Evolutionary conservation across 805 yeast genomes (phyloP).

Genomic region (Candida sakaeoensis): DNA sequence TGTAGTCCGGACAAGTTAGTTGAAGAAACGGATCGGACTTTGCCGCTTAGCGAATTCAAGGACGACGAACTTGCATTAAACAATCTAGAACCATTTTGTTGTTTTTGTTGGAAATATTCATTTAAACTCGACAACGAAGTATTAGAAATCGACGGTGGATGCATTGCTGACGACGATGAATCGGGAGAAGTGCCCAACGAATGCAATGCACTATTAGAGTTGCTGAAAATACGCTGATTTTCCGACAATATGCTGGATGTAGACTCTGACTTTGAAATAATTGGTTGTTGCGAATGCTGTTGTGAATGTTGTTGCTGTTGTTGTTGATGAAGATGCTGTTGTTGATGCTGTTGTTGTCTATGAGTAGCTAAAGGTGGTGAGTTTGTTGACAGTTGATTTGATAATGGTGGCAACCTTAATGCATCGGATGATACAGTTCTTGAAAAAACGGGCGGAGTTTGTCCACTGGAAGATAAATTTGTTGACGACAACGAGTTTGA

Average conservation of each 20-base stretch:
- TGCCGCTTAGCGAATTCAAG: constrained; percentile 18
- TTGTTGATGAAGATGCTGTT: too few relatives aligned
- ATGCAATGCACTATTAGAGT: constrained; percentile 22
- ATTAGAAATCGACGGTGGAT: constrained; percentile 8
- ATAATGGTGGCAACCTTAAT: constrained; percentile 11
- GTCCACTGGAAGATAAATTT: neutral
- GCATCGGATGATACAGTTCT: constrained; percentile 17
- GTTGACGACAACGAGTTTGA: neutral
- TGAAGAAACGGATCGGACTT: constrained; percentile 21
- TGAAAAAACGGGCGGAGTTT: constrained; percentile 4
- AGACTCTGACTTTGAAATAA: constrained; percentile 24
- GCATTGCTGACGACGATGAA: constrained; percentile 7
- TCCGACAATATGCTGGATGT: constrained; percentile 22
- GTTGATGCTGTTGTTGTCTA: too few relatives aligned
- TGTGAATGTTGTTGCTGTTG: too few relatives aligned
- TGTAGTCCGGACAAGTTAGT: constrained; percentile 25
- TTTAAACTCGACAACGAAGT: constrained; percentile 30
- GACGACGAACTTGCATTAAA: constrained; percentile 17
- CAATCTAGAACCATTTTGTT: constrained; percentile 10
- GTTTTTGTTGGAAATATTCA: constrained; percentile 28
- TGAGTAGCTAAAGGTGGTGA: constrained; percentile 1
- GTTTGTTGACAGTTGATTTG: constrained; percentile 4
- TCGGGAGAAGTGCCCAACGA: constrained; percentile 37
- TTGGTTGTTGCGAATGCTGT: neutral
- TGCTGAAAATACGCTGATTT: constrained; percentile 19